These are phyloP conservation scores for Salix dunnii DNA, from an alignment of 345 rosid species.

Conservation along the genomic window DNA sequence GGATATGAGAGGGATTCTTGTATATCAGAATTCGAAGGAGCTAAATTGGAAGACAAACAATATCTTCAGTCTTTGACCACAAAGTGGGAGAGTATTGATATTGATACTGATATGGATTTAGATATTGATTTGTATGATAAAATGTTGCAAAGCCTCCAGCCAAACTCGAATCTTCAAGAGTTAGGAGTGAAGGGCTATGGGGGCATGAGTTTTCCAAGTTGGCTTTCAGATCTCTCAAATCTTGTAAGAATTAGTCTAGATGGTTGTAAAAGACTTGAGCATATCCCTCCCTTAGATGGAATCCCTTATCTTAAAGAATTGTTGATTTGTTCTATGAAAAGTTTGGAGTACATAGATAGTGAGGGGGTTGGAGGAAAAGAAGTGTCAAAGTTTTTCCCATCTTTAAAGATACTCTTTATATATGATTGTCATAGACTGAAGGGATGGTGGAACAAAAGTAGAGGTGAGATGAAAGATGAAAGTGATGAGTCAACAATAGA, in stretches of 20 bases:
- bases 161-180: background rate
- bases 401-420: background rate
- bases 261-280: background rate
- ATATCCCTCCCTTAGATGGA: constrained; percentile 3
- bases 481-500: background rate
- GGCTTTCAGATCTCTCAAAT: constrained; percentile 13
- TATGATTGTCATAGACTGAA: background rate
- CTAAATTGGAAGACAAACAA: constrained; percentile 3
- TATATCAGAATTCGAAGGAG: background rate
- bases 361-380: background rate
- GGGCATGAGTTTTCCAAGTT: constrained; percentile 12
- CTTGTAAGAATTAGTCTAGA: background rate
- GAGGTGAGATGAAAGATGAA: background rate
- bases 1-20: background rate
- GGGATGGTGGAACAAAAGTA: constrained; percentile 9
- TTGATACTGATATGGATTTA: no score
- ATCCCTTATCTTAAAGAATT: background rate
- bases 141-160: background rate
- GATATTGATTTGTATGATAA: background rate
- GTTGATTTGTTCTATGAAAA: background rate
- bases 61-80: background rate
- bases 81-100: background rate
- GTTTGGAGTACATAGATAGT: constrained; percentile 2
- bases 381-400: background rate
- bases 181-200: background rate